Base-by-base conservation (phyloP, 2,329 filamentous ascomycete species). In the Myriosclerotinia scirpicola region DNA sequence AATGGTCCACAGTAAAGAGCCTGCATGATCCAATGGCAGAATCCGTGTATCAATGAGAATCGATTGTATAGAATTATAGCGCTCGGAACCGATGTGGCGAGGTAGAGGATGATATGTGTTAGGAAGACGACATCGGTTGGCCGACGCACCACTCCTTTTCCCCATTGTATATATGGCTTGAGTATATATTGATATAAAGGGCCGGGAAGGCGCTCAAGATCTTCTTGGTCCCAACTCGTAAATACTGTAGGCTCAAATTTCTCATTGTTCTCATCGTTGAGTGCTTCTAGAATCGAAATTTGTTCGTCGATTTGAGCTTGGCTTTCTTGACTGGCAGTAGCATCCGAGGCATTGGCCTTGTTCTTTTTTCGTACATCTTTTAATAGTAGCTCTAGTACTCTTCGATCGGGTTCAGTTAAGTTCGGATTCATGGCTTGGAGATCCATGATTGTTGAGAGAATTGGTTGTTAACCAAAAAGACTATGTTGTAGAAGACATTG, bases 21-120 rank as follows among this genome's bases (percentile, higher is more conserved):
- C 72, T 90, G 86, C 81, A 92, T 87, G 12, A 84, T 73, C 64
- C 83, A 80, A 74, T 94, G 91, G 38, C 87, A 71, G 20, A 91
- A 71, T 12, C 84, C 91, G 76, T 93, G 91, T 48, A 84, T 71
- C 79, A 85, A 91, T 12, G 82, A 84, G 78, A 93, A 93, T 73
- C 82, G 79, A 71, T 83, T 81, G 77, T 86, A 91, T 15, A 94
- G 81, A 65, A 83, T 82, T 11, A 87, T 68, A 0, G 89, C 90
- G 70, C 88, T 91, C 1, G 90, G 89, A 0, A 93, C 77, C 1
- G 87, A 87, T 1, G 90, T 91, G 65, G 80, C 80, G 67, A 89
- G 83, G 79, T 93, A 93, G 36, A 92, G 78, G 46, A 93, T 75
- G 30, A 94, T 81, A 76, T 94, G 90, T 0, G 89, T 92, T 66